These are phyloP conservation scores for Kluyveromyces sp. DNA, from an alignment of 1,139 yeast genomes.

Conservation along the genomic window DNA sequence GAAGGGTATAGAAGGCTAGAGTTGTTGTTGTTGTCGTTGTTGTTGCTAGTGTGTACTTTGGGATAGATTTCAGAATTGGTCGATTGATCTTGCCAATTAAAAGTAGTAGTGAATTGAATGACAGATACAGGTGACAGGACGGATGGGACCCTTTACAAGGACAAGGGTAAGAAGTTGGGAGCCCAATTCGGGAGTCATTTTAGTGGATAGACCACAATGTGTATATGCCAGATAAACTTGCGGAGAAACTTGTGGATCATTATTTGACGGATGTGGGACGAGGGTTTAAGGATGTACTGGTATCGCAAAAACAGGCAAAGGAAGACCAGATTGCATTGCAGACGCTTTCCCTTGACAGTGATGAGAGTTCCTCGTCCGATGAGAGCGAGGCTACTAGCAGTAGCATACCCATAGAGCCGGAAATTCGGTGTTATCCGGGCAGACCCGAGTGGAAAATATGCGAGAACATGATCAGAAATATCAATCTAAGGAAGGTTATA, in stretches of 20 bases:
- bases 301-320: constrained; percentile 3
- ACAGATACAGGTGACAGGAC: too few relatives aligned
- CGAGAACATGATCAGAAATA: constrained; percentile 17
- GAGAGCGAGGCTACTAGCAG: not conserved
- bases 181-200: not conserved
- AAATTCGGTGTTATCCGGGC: constrained; percentile 17
- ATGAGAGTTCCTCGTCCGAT: too few relatives aligned
- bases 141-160: not conserved
- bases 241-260: constrained; percentile 6
- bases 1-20: too few relatives aligned
- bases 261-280: constrained; percentile 4
- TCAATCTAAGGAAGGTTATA: constrained; percentile 29
- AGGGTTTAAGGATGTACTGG: not conserved
- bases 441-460: constrained; percentile 18
- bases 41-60: too few relatives aligned
- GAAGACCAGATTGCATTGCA: not conserved
- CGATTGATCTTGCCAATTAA: too few relatives aligned
- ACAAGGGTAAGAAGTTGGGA: not conserved
- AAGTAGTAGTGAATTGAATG: too few relatives aligned
- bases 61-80: too few relatives aligned
- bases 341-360: too few relatives aligned
- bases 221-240: not conserved
- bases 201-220: not conserved
- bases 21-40: too few relatives aligned
- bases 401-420: constrained; percentile 10